Conservation (phyloP, 2,329 filamentous ascomycete species). For the Beauveria medogensis region DNA sequence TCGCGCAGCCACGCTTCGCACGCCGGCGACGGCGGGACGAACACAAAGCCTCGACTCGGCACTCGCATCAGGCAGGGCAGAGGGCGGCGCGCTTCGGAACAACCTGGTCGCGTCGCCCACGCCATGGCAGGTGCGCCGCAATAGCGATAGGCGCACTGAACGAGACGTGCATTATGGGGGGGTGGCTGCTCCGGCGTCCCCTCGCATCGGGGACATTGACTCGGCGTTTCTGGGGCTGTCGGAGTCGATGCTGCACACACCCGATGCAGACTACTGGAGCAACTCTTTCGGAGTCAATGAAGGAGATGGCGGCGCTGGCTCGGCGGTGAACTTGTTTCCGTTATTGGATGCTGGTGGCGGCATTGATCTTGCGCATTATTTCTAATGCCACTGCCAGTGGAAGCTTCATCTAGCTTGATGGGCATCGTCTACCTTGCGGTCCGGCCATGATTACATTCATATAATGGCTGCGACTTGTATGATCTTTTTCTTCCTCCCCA, state of each 20-base stretch:
- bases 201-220: slow-evolving; percentile 27
- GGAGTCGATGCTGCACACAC: slow-evolving; percentile 31
- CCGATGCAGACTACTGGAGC: slow-evolving; percentile 33
- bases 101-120: not conserved
- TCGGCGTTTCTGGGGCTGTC: slow-evolving; percentile 30
- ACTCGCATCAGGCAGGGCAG: not conserved
- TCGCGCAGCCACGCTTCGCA: not conserved
- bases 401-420: not conserved
- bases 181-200: slow-evolving; percentile 21
- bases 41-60: not conserved
- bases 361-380: slow-evolving; percentile 40
- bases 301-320: slow-evolving; percentile 34
- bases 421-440: too few relatives aligned
- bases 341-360: slow-evolving; percentile 43
- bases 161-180: slow-evolving; percentile 16
- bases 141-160: not conserved
- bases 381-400: slow-evolving; percentile 14
- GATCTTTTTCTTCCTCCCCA: too few relatives aligned
- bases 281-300: slow-evolving; percentile 23
- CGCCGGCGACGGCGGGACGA: not conserved
- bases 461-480: too few relatives aligned
- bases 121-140: not conserved
- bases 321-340: slow-evolving; percentile 41
- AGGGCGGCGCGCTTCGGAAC: not conserved
- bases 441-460: too few relatives aligned